These are phyloP conservation scores for Pseudogymnoascus sp. DNA, from an alignment of 2,329 filamentous ascomycete genomes.

Conservation along the genomic window DNA sequence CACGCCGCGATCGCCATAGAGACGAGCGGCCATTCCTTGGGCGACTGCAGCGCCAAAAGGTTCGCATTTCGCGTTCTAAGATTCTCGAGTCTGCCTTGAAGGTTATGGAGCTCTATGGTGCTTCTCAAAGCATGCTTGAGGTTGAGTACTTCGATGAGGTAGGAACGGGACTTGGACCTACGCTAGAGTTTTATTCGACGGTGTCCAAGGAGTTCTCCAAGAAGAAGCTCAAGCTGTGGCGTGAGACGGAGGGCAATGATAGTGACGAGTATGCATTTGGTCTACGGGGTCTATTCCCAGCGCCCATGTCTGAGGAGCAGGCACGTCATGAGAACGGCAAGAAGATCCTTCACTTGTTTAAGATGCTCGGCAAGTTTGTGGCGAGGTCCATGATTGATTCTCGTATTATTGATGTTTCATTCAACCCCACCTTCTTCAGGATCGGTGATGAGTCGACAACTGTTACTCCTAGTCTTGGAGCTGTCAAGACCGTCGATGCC, in stretches of 20 bases:
- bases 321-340: slow-evolving; percentile 70
- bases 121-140: slow-evolving; percentile 91
- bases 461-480: slow-evolving; percentile 76
- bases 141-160: slow-evolving; percentile 99
- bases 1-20: slow-evolving; percentile 68
- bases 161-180: slow-evolving; percentile 89
- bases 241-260: slow-evolving; percentile 72
- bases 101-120: slow-evolving; percentile 97
- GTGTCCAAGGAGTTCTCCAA: slow-evolving; percentile 96
- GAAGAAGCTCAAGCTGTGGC: slow-evolving; percentile 95
- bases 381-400: slow-evolving; percentile 98
- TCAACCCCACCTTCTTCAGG: slow-evolving; percentile 97
- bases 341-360: slow-evolving; percentile 81
- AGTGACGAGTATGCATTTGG: slow-evolving; percentile 77
- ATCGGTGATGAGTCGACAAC: slow-evolving; percentile 61
- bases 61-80: slow-evolving; percentile 90
- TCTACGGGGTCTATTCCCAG: slow-evolving; percentile 78
- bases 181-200: slow-evolving; percentile 94
- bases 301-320: slow-evolving; percentile 77
- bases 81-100: slow-evolving; percentile 96
- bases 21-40: slow-evolving; percentile 90
- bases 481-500: slow-evolving; percentile 82
- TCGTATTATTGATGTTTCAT: slow-evolving; percentile 92
- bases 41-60: slow-evolving; percentile 88
- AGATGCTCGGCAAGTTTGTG: slow-evolving; percentile 91